These are phyloP conservation scores for Sparassis latifolia DNA, from an alignment of 1,284 basidiomycete species.

Conservation along the genomic window DNA sequence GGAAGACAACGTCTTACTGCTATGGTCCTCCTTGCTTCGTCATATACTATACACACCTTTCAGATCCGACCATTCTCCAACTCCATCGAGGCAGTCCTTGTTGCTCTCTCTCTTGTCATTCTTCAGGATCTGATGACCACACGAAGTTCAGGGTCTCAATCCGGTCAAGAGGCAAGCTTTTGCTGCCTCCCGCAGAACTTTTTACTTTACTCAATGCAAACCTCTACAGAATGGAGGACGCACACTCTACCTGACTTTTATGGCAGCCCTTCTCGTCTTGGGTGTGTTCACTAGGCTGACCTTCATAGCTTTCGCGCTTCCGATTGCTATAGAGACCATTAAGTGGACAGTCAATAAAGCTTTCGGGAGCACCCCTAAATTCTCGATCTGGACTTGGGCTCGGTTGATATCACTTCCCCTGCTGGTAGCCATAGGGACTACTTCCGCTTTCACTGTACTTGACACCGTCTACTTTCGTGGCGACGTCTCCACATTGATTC, in stretches of 20 bases:
- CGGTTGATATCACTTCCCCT: conserved; percentile 14
- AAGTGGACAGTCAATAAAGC: conserved; percentile 8
- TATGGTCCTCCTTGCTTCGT: conserved; percentile 32
- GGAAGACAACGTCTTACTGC: conserved; percentile 15
- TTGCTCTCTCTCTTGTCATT: conserved; percentile 24
- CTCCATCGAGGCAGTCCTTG: conserved; percentile 28
- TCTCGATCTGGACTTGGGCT: conserved; percentile 3
- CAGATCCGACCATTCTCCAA: conserved; percentile 37
- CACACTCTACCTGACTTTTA: conserved; percentile 1
- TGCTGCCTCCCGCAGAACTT: no score
- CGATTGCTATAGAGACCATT: conserved; percentile 23
- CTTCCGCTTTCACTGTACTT: conserved; percentile 15
- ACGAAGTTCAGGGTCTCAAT: no score
- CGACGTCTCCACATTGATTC: conserved; percentile 13
- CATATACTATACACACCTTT: conserved; percentile 31
- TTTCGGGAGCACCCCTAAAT: background rate
- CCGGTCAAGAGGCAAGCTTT: no score
- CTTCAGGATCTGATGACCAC: conserved; percentile 5
- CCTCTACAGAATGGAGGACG: background rate
- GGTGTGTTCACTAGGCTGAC: conserved; percentile 33
- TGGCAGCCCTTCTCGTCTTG: conserved; percentile 11
- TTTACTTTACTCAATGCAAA: no score
- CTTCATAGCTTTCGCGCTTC: conserved; percentile 29
- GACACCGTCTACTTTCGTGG: conserved; percentile 30
- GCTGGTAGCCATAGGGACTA: conserved; percentile 13